These are phyloP conservation scores for Aphanomyces invadans DNA, from an alignment of 352 stramenopile species.

Conservation along the genomic window DNA sequence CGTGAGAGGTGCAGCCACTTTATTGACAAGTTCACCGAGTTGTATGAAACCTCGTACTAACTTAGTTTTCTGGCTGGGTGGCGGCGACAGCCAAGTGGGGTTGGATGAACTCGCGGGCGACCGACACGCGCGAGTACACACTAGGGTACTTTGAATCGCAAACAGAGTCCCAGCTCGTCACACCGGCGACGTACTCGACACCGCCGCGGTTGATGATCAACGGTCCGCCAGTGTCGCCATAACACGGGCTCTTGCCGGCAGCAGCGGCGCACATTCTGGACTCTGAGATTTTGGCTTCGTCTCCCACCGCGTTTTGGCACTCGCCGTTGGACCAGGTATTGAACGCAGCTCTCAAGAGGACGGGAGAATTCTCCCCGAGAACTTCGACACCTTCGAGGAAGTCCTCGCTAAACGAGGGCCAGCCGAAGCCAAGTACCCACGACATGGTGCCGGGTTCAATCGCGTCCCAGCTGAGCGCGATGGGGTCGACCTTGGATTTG, in stretches of 20 bases:
- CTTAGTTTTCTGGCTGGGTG: background rate
- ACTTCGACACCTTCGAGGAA: no score
- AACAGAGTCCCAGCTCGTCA: constrained; percentile 28
- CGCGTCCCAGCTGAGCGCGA: constrained; percentile 35
- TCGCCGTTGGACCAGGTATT: constrained; percentile 37
- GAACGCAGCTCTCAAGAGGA: constrained; percentile 38
- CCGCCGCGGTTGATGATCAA: constrained; percentile 15
- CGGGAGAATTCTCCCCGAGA: constrained; percentile 28
- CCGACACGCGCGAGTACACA: constrained; percentile 6
- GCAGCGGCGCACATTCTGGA: constrained; percentile 51
- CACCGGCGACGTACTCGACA: constrained; percentile 24
- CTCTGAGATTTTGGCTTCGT: constrained; percentile 26
- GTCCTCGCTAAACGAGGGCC: constrained; percentile 29
- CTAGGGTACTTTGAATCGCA: constrained; percentile 19
- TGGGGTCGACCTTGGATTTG: constrained; percentile 32
- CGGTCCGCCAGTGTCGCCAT: constrained; percentile 31
- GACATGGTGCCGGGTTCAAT: constrained; percentile 44
- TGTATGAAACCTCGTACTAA: background rate
- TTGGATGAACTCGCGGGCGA: constrained; percentile 1
- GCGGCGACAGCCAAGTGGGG: background rate
- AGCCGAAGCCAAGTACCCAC: constrained; percentile 16
- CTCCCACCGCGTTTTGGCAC: constrained; percentile 31
- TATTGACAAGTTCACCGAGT: background rate
- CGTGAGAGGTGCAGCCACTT: no score
- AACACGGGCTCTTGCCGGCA: constrained; percentile 25